Evolutionary conservation across 331 rosid species (phyloP), one percentile per base, ranked within the genome.

Genomic region (Malus hybrid): DNA sequence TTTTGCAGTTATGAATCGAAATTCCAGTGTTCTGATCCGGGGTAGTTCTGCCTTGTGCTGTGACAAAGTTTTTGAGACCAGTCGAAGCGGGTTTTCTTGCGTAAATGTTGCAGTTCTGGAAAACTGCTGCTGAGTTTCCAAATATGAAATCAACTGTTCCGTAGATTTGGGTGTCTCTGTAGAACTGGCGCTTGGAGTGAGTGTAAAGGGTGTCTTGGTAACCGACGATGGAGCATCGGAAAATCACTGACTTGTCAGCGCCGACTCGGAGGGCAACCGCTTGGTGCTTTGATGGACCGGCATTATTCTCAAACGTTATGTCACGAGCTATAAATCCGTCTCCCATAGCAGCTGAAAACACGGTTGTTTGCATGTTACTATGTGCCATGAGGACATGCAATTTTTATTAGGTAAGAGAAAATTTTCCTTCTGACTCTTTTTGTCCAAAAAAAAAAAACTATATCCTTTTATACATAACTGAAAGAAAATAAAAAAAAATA

Each of bases 241-340:
- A 80, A 46, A 83, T 67, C 19, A 79, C 84, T 10, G 87, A 83
- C 29, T 75, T 72, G 69, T 83, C 87, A 2, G 87, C 75, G 1
- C 84, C 87, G 20, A 79, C 84, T 0, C 87, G 81, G 6, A 79
- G 87, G 1, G 87, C 84, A 12, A 83, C 87, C 2, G 87, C 84
- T 64, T 83, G 87, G 28, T 79, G 79, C 32, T 79, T 79, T 3
- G 63, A 39, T 0, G 87, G 84, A 1, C 84, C 84, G 2, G 84
- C 84, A 5, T 30, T 68, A 73, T 83, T 83, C 67, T 60, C 70
- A 48, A 83, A 39, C 5, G 82, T 79, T 28, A 83, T 72, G 78
- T 79, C 87, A n/a, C 83, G 79, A 33, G 87, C 87, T 3, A 83
- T 79, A 15, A 83, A 83, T 19, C 87, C 87, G 7, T 83, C 87